A percentile compares a stretch with the other conserved stretches of the same genome.
Conservation (phyloP, 2,329 filamentous ascomycete genomes). For the Claviceps fusiformis region DNA sequence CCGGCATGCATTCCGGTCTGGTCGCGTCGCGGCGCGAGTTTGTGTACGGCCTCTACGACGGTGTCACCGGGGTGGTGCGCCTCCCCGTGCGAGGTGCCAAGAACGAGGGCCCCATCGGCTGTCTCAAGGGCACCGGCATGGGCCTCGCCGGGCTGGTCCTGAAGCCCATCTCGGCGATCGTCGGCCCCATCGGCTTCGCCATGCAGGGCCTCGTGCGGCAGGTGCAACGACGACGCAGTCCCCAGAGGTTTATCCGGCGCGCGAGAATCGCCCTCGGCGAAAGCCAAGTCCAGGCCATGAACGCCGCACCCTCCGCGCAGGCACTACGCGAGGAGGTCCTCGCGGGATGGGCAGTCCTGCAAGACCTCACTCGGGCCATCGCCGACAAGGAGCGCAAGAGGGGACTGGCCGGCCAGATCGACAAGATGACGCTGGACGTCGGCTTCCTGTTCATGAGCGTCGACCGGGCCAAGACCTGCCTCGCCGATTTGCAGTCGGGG, state of each 20-base stretch:
- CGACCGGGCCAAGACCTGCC: slow-evolving; percentile 28
- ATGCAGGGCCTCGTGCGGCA: slow-evolving; percentile 53
- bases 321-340: slow-evolving; percentile 13
- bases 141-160: slow-evolving; percentile 50
- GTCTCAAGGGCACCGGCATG: slow-evolving; percentile 44
- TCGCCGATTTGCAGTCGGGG: slow-evolving; percentile 32
- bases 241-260: slow-evolving; percentile 38
- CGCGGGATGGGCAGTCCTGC: slow-evolving; percentile 20
- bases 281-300: slow-evolving; percentile 26
- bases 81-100: slow-evolving; percentile 45
- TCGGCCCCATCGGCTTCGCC: slow-evolving; percentile 48
- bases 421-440: slow-evolving; percentile 16
- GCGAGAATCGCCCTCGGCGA: slow-evolving; percentile 47
- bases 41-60: slow-evolving; percentile 50
- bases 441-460: slow-evolving; percentile 33
- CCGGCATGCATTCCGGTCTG: slow-evolving; percentile 50
- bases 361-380: slow-evolving; percentile 17
- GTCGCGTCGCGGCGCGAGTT: slow-evolving; percentile 49
- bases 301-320: slow-evolving; percentile 17
- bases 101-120: slow-evolving; percentile 32
- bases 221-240: slow-evolving; percentile 36
- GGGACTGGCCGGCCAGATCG: slow-evolving; percentile 24
- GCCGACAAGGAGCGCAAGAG: slow-evolving; percentile 20
- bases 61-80: slow-evolving; percentile 46
- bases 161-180: slow-evolving; percentile 48